Conservation (phyloP, 495 filamentous ascomycete genomes). For the Penicillium waksmanii region DNA sequence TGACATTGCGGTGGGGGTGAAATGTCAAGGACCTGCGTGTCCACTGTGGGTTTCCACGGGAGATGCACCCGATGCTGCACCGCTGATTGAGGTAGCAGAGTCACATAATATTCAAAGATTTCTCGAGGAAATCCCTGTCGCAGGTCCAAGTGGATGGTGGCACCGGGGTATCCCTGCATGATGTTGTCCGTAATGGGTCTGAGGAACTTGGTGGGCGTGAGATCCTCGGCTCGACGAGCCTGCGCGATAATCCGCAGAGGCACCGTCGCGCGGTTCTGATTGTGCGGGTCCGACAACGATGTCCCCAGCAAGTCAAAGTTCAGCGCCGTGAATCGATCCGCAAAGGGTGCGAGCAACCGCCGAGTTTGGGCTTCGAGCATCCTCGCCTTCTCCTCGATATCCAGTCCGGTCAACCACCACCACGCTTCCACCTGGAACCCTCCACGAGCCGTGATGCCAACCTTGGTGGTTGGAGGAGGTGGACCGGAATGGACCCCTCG, state of each 20-base stretch:
- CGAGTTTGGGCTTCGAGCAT: slow-evolving; percentile 45
- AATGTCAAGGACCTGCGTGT: slow-evolving; percentile 32
- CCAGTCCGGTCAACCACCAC: slow-evolving; percentile 48
- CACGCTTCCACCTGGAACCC: slow-evolving; percentile 53
- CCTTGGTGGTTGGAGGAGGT: slow-evolving; percentile 60
- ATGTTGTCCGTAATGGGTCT: slow-evolving; percentile 45
- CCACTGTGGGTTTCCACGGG: slow-evolving; percentile 38
- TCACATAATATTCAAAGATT: slow-evolving; percentile 49
- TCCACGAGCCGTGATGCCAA: slow-evolving; percentile 53
- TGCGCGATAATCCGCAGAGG: slow-evolving; percentile 45
- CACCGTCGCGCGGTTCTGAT: slow-evolving; percentile 45
- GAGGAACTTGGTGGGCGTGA: slow-evolving; percentile 37
- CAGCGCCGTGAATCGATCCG: slow-evolving; percentile 31
- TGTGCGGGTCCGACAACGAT: slow-evolving; percentile 27
- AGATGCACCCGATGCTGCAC: slow-evolving; percentile 44
- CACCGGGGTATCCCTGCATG: slow-evolving; percentile 49
- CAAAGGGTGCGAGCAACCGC: slow-evolving; percentile 22
- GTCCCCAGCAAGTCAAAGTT: slow-evolving; percentile 42
- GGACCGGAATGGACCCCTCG: slow-evolving; percentile 33
- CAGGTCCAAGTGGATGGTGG: slow-evolving; percentile 45
- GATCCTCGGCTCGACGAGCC: slow-evolving; percentile 37
- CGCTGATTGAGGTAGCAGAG: slow-evolving; percentile 41
- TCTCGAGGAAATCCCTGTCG: slow-evolving; percentile 43
- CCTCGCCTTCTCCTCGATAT: slow-evolving; percentile 49
- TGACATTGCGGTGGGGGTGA: slow-evolving; percentile 35